These are phyloP conservation scores for Mycena galericulata DNA, from an alignment of 768 basidiomycete genomes.

Conservation along the genomic window DNA sequence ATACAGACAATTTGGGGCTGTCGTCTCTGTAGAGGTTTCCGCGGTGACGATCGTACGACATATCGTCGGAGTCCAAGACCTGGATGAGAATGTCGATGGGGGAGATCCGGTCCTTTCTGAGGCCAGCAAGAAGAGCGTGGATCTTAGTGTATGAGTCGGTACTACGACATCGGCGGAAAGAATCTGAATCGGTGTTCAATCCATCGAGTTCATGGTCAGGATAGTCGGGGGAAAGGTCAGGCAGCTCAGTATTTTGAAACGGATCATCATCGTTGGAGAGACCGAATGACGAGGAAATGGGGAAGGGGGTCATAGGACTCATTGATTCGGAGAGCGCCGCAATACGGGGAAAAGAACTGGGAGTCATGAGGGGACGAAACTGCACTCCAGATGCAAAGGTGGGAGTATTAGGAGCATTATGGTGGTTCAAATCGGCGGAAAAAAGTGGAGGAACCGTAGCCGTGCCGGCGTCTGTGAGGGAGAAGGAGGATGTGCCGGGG, in stretches of 20 bases:
- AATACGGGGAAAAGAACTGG: background rate
- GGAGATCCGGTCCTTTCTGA: background rate
- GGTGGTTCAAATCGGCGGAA: background rate
- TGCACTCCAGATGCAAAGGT: background rate
- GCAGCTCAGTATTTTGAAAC: too few species aligned
- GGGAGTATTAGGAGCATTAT: background rate
- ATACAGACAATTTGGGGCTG: background rate
- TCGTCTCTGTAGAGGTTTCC: conserved; percentile 4
- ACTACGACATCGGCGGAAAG: background rate
- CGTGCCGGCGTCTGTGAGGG: background rate
- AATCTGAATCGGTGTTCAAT: too few species aligned
- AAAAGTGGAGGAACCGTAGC: background rate
- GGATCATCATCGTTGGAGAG: too few species aligned
- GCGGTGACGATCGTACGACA: background rate
- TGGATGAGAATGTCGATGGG: conserved; percentile 8
- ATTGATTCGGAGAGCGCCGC: too few species aligned
- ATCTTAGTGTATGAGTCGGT: background rate
- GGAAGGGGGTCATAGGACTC: too few species aligned
- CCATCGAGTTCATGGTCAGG: too few species aligned
- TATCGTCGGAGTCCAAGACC: background rate
- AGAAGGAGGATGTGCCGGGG: background rate
- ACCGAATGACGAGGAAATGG: too few species aligned
- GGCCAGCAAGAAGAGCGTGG: background rate
- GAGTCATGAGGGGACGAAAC: background rate
- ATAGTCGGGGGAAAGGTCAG: too few species aligned